These are phyloP conservation scores for Lactarius evosmus DNA, from an alignment of 768 basidiomycete species.

Conservation along the genomic window DNA sequence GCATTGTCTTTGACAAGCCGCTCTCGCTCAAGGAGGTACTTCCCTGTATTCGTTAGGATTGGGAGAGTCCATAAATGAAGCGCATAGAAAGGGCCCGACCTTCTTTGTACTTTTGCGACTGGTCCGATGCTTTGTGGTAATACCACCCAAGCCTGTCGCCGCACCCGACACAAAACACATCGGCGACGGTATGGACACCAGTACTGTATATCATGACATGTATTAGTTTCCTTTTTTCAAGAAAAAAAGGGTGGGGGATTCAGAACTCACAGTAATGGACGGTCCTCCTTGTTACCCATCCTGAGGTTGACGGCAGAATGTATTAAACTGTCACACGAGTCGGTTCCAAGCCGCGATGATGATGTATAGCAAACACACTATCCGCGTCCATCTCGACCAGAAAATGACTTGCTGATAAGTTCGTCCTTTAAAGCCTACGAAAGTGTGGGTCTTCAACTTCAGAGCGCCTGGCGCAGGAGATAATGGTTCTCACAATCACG, in stretches of 20 bases:
- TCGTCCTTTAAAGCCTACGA: slow-evolving; percentile 76
- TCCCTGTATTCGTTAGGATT: slow-evolving; percentile 46
- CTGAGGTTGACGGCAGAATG: slow-evolving; percentile 75
- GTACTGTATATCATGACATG: slow-evolving; percentile 45
- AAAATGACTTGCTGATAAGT: slow-evolving; percentile 80
- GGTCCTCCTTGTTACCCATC: slow-evolving; percentile 69
- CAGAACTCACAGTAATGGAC: slow-evolving; percentile 59
- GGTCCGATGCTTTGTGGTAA: slow-evolving; percentile 75
- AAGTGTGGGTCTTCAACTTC: slow-evolving; percentile 3
- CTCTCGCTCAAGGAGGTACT: slow-evolving; percentile 78
- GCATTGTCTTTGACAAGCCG: slow-evolving; percentile 78
- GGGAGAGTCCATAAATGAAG: background rate
- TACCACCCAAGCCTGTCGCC: slow-evolving; percentile 79
- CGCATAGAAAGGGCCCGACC: slow-evolving; percentile 40
- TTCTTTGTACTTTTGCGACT: slow-evolving; percentile 83
- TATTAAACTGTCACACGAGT: slow-evolving; percentile 51
- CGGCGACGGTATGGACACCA: slow-evolving; percentile 77
- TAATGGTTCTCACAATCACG: slow-evolving; percentile 52
- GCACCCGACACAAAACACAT: slow-evolving; percentile 76
- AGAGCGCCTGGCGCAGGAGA: slow-evolving; percentile 8
- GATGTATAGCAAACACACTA: slow-evolving; percentile 49
- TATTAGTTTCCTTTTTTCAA: slow-evolving; percentile 4
- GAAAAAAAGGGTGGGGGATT: background rate
- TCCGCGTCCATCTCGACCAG: slow-evolving; percentile 77
- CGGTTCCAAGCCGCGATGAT: background rate